phyloP scores from a whole-genome alignment of 257 asterid genomes.

The Verbascum thapsus region DNA sequence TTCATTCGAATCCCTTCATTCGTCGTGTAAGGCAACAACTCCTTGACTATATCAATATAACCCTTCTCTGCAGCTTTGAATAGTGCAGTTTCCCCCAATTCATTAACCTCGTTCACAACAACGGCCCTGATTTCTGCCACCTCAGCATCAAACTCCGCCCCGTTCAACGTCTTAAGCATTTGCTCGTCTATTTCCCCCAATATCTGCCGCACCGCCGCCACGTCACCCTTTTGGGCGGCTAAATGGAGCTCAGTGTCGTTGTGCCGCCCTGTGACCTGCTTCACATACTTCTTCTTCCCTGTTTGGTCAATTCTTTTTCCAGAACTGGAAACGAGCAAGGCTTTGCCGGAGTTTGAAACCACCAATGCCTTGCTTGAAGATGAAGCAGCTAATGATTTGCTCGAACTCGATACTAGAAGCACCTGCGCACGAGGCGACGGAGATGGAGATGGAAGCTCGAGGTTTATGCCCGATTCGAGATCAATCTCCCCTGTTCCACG shows the following conservation, averaged over 20 bases:
- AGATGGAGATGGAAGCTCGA: constrained; percentile 43
- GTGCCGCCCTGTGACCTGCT: constrained; percentile 89
- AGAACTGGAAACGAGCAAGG: constrained; percentile 49
- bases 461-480: constrained; percentile 44
- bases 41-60: constrained; percentile 45
- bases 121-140: constrained; percentile 56
- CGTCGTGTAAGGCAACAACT: constrained; percentile 49
- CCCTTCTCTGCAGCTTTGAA: constrained; percentile 60
- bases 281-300: constrained; percentile 80
- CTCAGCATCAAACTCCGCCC: constrained; percentile 62
- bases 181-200: constrained; percentile 71
- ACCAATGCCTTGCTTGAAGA: constrained; percentile 63
- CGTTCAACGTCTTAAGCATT: constrained; percentile 52
- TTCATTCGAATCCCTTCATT: constrained; percentile 50
- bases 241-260: constrained; percentile 88
- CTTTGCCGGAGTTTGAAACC: constrained; percentile 63
- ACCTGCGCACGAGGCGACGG: constrained; percentile 66
- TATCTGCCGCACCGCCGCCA: constrained; percentile 64
- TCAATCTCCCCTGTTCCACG: constrained; percentile 46
- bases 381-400: constrained; percentile 49
- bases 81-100: constrained; percentile 61
- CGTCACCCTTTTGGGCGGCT: constrained; percentile 84
- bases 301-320: constrained; percentile 48
- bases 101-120: constrained; percentile 64
- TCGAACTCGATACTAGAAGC: constrained; percentile 59